Base-by-base conservation (phyloP, 352 stramenopile species). In the Globisporangium nagaii region DNA sequence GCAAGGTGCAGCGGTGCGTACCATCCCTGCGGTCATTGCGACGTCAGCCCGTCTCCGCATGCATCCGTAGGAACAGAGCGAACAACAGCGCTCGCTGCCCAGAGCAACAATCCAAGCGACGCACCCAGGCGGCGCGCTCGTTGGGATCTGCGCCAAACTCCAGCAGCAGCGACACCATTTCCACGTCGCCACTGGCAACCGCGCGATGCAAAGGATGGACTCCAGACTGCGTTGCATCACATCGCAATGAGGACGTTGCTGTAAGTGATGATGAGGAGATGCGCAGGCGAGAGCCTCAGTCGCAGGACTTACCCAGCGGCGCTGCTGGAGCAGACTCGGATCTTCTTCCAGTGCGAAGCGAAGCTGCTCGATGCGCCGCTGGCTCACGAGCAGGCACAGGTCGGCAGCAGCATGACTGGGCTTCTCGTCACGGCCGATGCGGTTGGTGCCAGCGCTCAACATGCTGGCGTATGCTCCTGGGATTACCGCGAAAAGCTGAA, bases 1-100 rank as follows among this genome's bases (percentile, higher is more conserved):
- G 82, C 82, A 41, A 93, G 66, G 49, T 93, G 82, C 19, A 93
- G 69, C 8, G 82, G 82, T 15, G 82, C 66, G 60, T 89, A 93
- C 79, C 82, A 90, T 28, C 82, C 82, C 75, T 86, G 46, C 37
- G 13, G 10, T n/a, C 41, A 32, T 32, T 11, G 9, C n/a, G 20
- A 6, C 11, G 39, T 41, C 30, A 39, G n/a, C 19, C 39, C 15
- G 39, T 35, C 47, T n/a, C n/a, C n/a, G n/a, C n/a, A n/a, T n/a
- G n/a, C n/a, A n/a, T n/a, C n/a, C n/a, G n/a, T n/a, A n/a, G n/a
- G n/a, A n/a, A n/a, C n/a, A n/a, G n/a, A n/a, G n/a, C n/a, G n/a
- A n/a, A n/a, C n/a, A n/a, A n/a, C n/a, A n/a, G n/a, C n/a, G n/a
- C n/a, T n/a, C n/a, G n/a, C n/a, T n/a, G n/a, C n/a, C n/a, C n/a